phyloP scores from a whole-genome alignment of 1,139 yeast genomes.

The Eremothecium coryli region DNA sequence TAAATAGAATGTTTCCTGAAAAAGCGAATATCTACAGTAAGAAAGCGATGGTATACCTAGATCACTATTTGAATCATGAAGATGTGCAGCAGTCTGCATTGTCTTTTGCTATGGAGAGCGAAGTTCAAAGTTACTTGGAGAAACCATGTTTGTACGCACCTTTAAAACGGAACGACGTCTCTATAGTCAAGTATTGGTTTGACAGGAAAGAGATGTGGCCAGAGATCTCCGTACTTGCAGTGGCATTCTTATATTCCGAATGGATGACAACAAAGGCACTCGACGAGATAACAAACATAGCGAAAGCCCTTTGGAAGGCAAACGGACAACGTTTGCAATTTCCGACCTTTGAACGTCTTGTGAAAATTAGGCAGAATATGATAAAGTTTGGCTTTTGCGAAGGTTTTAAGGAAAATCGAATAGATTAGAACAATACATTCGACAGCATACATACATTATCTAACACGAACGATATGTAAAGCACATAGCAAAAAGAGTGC shows the following conservation, averaged over 20 bases:
- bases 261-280: not conserved
- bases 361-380: slow-evolving; percentile 21
- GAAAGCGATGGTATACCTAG: not conserved
- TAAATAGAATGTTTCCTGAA: slow-evolving; percentile 1
- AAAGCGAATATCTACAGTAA: not conserved
- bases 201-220: slow-evolving; percentile 5
- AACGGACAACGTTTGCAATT: not conserved
- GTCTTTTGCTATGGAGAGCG: not conserved
- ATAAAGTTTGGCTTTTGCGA: slow-evolving; percentile 36
- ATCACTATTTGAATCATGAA: not conserved
- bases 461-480: too few relatives aligned
- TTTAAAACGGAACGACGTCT: not conserved
- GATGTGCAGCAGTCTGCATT: not conserved
- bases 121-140: not conserved
- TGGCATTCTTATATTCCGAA: not conserved
- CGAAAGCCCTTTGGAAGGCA: not conserved
- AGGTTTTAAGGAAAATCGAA: not conserved
- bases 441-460: too few relatives aligned
- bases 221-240: slow-evolving; percentile 3
- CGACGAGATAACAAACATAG: not conserved
- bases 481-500: too few relatives aligned
- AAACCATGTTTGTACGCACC: not conserved
- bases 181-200: slow-evolving; percentile 4
- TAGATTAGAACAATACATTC: too few relatives aligned
- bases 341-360: slow-evolving; percentile 3